These are phyloP conservation scores for Pythium vanterpoolii DNA, from an alignment of 352 stramenopile species.

Conservation along the genomic window DNA sequence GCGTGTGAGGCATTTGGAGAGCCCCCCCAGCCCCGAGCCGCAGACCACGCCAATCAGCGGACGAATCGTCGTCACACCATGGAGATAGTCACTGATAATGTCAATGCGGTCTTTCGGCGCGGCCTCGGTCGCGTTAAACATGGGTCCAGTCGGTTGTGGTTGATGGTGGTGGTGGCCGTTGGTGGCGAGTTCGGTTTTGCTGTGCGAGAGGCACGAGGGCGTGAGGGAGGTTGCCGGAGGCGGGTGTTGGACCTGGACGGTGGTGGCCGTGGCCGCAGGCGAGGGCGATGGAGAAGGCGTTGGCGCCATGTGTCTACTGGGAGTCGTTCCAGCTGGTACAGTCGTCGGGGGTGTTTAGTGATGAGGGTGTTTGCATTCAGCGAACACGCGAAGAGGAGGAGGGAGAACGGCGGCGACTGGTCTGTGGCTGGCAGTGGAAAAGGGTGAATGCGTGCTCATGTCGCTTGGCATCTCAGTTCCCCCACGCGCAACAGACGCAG, in stretches of 20 bases:
- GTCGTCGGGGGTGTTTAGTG: background rate
- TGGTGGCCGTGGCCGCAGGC: no score
- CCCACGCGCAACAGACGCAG: no score
- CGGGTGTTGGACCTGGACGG: no score
- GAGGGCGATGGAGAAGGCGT: background rate
- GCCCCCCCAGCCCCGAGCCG: conserved; percentile 91
- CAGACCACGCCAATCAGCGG: conserved; percentile 90
- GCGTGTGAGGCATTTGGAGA: conserved; percentile 88
- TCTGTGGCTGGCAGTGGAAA: background rate
- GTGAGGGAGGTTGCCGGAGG: background rate
- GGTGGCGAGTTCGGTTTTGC: conserved; percentile 19
- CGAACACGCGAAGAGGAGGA: background rate
- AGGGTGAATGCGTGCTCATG: conserved; percentile 20
- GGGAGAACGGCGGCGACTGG: no score
- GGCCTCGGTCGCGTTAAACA: conserved; percentile 55
- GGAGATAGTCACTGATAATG: conserved; percentile 73
- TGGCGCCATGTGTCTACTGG: conserved; percentile 7
- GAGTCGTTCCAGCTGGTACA: no score
- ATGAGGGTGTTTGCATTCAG: conserved; percentile 15
- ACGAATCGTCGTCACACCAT: conserved; percentile 40
- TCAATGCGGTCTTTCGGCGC: conserved; percentile 73
- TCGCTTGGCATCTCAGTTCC: conserved; percentile 12
- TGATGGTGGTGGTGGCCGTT: conserved; percentile 29
- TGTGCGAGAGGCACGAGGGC: conserved; percentile 12
- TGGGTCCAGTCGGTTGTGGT: conserved; percentile 42